Evolutionary conservation across 1,139 yeast genomes (phyloP).

Genomic region (Hemisphaericaspora xylanilytica): DNA sequence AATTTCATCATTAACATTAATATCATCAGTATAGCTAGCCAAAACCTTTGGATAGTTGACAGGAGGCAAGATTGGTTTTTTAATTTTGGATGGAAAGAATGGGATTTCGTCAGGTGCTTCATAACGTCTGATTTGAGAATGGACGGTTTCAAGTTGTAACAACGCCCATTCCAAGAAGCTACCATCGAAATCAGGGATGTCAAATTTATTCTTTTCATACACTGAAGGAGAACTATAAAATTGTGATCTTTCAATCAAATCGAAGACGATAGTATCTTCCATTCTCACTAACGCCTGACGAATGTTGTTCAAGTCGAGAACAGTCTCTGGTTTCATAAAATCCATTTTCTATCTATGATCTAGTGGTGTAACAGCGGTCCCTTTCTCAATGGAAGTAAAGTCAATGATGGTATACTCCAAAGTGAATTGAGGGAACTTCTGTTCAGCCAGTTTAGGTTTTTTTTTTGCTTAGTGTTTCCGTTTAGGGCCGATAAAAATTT

Average conservation of each 20-base stretch:
- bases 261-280: conserved; percentile 96
- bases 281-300: conserved; percentile 82
- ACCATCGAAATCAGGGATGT: conserved; percentile 69
- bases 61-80: conserved; percentile 72
- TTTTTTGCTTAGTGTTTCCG: too few species aligned
- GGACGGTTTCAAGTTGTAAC: conserved; percentile 70
- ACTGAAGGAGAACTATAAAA: conserved; percentile 75
- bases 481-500: too few species aligned
- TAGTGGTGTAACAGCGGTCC: too few species aligned
- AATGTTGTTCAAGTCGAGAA: conserved; percentile 75
- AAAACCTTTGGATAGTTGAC: conserved; percentile 75
- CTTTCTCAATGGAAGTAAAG: too few species aligned
- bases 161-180: conserved; percentile 87
- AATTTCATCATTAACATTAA: conserved; percentile 73
- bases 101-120: conserved; percentile 97
- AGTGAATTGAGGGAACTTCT: too few species aligned
- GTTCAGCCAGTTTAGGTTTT: too few species aligned
- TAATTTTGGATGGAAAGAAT: conserved; percentile 70
- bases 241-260: conserved; percentile 89
- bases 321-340: conserved; percentile 80
- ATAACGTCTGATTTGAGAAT: conserved; percentile 83
- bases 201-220: conserved; percentile 57
- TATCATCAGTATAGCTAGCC: conserved; percentile 68
- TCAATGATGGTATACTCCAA: too few species aligned
- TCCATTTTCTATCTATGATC: too few species aligned